Percentiles rank a stretch among this genome's conserved stretches.
These are phyloP conservation scores for Austroboletus eburneus DNA, from an alignment of 768 basidiomycete species.

Conservation along the genomic window DNA sequence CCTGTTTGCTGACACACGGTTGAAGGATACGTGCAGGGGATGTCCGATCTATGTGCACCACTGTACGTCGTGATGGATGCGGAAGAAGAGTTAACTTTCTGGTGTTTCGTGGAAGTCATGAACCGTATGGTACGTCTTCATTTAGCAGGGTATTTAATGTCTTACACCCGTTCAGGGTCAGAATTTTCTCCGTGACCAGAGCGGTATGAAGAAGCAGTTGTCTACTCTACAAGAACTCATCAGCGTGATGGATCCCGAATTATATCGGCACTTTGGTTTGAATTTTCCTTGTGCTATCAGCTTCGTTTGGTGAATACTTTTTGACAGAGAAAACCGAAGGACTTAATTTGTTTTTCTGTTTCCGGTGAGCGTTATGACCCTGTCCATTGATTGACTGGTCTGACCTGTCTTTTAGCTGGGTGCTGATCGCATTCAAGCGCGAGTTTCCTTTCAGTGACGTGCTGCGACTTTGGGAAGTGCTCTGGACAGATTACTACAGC, in stretches of 20 bases:
- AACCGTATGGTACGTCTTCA: constrained; percentile 73
- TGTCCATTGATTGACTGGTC: not conserved
- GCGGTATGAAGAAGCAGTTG: constrained; percentile 95
- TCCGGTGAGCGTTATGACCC: constrained; percentile 58
- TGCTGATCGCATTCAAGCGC: constrained; percentile 91
- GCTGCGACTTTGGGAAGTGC: constrained; percentile 86
- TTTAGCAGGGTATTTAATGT: constrained; percentile 1
- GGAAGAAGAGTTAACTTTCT: constrained; percentile 89
- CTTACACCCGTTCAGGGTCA: constrained; percentile 56
- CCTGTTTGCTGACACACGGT: constrained; percentile 15
- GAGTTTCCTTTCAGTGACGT: constrained; percentile 94
- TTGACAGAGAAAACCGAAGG: constrained; percentile 78
- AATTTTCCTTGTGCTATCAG: not conserved
- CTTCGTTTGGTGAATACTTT: not conserved
- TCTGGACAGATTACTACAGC: constrained; percentile 92
- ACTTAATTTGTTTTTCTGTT: constrained; percentile 96
- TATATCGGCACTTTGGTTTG: constrained; percentile 85
- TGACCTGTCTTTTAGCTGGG: constrained; percentile 53
- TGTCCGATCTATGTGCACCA: constrained; percentile 95
- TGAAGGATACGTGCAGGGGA: constrained; percentile 94
- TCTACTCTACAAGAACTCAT: constrained; percentile 87
- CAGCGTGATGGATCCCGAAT: constrained; percentile 90
- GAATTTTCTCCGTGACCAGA: constrained; percentile 95
- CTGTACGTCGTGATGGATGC: constrained; percentile 88
- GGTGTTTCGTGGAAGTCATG: constrained; percentile 96